Evolutionary conservation across 1,139 yeast genomes (phyloP), one percentile per base, ranked within the genome.

Genomic region (Scheffersomyces cryptocercus): DNA sequence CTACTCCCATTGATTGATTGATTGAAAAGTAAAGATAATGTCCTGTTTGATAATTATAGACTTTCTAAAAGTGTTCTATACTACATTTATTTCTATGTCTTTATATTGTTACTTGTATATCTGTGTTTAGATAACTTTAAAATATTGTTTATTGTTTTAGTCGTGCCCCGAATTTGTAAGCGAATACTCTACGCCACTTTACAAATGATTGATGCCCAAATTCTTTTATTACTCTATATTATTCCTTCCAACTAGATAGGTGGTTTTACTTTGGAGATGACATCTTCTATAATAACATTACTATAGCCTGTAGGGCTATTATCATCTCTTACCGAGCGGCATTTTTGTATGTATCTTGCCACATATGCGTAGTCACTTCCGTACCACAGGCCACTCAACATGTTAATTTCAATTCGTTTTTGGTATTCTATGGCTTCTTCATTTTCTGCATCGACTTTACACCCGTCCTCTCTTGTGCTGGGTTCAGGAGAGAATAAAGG

Each of bases 361-460:
- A 65, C 75, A 41, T 61, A 62, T n/a, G 54, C 50, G 65, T 71
- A 72, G 38, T 73, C 77, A 44, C 75, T 64, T 3, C 77, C 79
- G 47, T 66, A 73, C 79, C 79, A 74, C 49, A 71, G 77, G 3
- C 77, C 79, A 1, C 73, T 64, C n/a, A 73, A 56, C 58, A 70
- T 65, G 38, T 60, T 59, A 12, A 70, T 61, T 39, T 68, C 68
- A 24, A 64, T 42, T 31, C 59, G 52, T 36, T 60, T 54, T 24
- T 55, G 55, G 31, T 51, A 46, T 12, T 50, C 58, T 15, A 46
- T 40, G 9, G 41, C 48, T 24, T 33, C 36, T 11, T 40, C 43
- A 4, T 45, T 46, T 5, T 44, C 51, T 9, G 36, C 43, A 9
- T 40, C 38, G 8, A 40, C 31, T 4, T 36, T 20, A 20, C 26